phyloP scores from a whole-genome alignment of 78 protist species.

The Emiliania huxleyi region DNA sequence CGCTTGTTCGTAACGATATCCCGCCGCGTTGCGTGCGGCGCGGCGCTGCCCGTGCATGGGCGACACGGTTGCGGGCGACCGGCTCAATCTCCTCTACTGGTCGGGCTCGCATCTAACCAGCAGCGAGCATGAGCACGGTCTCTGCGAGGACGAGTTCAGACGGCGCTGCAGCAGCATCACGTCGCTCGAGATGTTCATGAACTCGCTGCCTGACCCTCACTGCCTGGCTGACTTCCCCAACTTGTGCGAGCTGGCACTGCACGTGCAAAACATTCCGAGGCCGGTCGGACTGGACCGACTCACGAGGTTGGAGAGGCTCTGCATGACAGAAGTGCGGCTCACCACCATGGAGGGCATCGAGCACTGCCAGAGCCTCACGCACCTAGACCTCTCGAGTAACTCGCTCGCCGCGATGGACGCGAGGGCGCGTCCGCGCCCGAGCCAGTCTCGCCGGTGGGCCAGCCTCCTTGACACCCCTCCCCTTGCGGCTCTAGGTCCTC shows the following conservation, averaged over 20 bases:
- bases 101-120: background rate
- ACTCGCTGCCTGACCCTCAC: background rate
- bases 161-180: background rate
- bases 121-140: background rate
- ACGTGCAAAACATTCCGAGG: conserved; percentile 35
- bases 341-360: background rate
- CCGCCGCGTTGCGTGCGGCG: too few relatives aligned
- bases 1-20: too few relatives aligned
- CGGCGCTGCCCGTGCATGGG: too few relatives aligned
- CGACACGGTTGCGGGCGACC: background rate
- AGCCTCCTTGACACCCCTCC: background rate
- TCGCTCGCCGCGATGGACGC: background rate
- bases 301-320: background rate
- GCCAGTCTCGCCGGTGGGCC: too few relatives aligned
- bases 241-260: background rate
- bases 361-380: background rate
- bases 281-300: background rate
- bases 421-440: too few relatives aligned
- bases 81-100: background rate
- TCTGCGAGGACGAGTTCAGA: background rate
- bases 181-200: conserved; percentile 51
- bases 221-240: background rate
- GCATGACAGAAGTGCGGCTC: background rate
- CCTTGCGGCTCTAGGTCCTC: conserved; percentile 23
- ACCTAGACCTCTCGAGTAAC: background rate